Evolutionary conservation across 2,329 filamentous ascomycete genomes (phyloP), one percentile per base, ranked within the genome.

Genomic region (Phialemoniopsis sp.): DNA sequence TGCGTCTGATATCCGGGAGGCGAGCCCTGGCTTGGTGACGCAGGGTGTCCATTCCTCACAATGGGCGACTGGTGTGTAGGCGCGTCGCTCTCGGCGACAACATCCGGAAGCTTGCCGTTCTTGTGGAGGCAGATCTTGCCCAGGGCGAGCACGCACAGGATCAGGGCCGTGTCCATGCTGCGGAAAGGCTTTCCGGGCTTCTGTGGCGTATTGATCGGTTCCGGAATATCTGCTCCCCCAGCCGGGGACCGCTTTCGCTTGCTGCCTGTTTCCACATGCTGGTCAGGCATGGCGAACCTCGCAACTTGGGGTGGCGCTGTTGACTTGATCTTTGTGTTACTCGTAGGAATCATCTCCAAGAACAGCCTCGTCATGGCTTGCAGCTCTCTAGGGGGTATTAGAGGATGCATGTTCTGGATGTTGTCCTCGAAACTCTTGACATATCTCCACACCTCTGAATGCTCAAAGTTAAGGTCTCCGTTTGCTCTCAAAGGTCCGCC

Each of bases 81-180:
- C 13, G 45, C 42, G 34, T 63, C 66, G 36, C 56, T 60, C 42
- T 78, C 72, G 13, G 68, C 71, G 8, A 85, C 72, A 3, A 84
- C 66, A 37, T 82, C 77, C 0, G 77, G 77, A 4, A 83, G 67
- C 46, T 64, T 67, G 8, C 36, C 50, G 1, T 70, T 68, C 33
- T 68, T 70, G 48, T 74, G 62, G 8, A 70, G 58, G 51, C 87
- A 91, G 12, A 97, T 85, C 54, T 89, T 89, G 14, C 93, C 93
- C 6, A 98, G 67, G 0, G 91, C 91, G 39, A 97, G 71, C 1
- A 95, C 80, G 4, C 91, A 71, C 3, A 96, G 72, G 2, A 96
- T 78, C 30, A 97, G 73, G 0, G 89, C 89, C 49, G 87, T 95
- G 38, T 82, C 76, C 13, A 93, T 80, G 8, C 85, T 88, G 38